Percentiles rank a stretch among this genome's conserved stretches.
Evolutionary conservation across 257 asterid genomes (phyloP).

Genomic region (Leonotis leonurus): DNA sequence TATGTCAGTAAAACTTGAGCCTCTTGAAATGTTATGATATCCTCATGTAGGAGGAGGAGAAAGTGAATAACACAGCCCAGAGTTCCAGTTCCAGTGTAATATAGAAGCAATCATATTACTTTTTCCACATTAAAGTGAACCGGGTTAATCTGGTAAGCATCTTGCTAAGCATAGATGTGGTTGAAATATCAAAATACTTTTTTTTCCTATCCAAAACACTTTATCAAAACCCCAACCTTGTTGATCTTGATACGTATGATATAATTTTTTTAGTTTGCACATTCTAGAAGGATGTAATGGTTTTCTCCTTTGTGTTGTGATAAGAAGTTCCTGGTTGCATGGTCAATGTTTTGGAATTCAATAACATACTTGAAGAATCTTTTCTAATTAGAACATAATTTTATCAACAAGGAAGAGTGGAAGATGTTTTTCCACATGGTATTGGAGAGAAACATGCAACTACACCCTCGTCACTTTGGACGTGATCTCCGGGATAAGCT

Average conservation of each 20-base stretch:
- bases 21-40: no score
- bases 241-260: not conserved
- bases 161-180: not conserved
- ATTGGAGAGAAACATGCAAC: conserved; percentile 90
- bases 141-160: no score
- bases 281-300: not conserved
- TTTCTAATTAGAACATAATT: not conserved
- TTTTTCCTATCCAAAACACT: not conserved
- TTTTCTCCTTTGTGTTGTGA: not conserved
- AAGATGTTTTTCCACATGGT: conserved; percentile 87
- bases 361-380: not conserved
- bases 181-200: not conserved
- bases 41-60: not conserved
- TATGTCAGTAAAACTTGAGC: no score
- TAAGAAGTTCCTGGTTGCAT: not conserved
- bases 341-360: not conserved
- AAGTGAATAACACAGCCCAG: not conserved
- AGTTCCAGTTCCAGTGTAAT: not conserved
- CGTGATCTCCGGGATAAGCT: conserved; percentile 94
- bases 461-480: conserved; percentile 97
- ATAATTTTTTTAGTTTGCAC: not conserved
- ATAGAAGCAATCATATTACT: not conserved
- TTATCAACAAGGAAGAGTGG: not conserved
- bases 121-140: no score
- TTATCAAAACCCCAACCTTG: not conserved